These are phyloP conservation scores for Boechera stricta DNA, from an alignment of 345 rosid species.

Conservation along the genomic window DNA sequence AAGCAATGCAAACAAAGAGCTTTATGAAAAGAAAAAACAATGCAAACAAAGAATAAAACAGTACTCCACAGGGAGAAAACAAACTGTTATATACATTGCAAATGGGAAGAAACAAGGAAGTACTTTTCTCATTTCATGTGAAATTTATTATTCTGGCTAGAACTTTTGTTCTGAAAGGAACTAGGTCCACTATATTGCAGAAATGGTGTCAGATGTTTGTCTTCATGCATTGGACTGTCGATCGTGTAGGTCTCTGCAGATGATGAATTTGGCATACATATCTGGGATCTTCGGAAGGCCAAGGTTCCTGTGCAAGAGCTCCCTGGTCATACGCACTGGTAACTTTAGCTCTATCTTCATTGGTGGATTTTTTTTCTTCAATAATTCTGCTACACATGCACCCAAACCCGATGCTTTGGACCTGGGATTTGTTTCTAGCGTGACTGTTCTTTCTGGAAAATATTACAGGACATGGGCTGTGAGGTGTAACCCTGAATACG, in stretches of 20 bases:
- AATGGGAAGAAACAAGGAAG: background rate
- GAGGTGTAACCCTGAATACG: constrained; percentile 80
- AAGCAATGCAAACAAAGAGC: constrained; percentile 13
- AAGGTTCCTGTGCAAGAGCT: constrained; percentile 66
- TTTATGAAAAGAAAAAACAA: background rate
- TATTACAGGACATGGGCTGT: constrained; percentile 88
- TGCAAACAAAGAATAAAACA: constrained; percentile 1
- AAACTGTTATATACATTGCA: background rate
- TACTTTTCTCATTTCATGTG: background rate
- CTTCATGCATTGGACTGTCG: constrained; percentile 10
- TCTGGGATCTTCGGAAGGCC: constrained; percentile 75
- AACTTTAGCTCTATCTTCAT: constrained; percentile 23
- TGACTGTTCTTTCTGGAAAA: background rate
- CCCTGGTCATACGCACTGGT: constrained; percentile 87
- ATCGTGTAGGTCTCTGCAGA: constrained; percentile 64
- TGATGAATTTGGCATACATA: constrained; percentile 68
- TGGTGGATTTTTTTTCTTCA: constrained; percentile 14
- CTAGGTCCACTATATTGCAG: background rate
- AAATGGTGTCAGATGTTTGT: background rate
- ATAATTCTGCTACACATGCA: constrained; percentile 12
- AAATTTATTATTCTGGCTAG: background rate
- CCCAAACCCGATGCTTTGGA: constrained; percentile 2
- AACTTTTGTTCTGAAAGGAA: background rate
- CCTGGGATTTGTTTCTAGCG: background rate
- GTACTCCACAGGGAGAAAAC: background rate